phyloP scores from a whole-genome alignment of 176 grass and related monocot genomes.

The Poa annua region DNA sequence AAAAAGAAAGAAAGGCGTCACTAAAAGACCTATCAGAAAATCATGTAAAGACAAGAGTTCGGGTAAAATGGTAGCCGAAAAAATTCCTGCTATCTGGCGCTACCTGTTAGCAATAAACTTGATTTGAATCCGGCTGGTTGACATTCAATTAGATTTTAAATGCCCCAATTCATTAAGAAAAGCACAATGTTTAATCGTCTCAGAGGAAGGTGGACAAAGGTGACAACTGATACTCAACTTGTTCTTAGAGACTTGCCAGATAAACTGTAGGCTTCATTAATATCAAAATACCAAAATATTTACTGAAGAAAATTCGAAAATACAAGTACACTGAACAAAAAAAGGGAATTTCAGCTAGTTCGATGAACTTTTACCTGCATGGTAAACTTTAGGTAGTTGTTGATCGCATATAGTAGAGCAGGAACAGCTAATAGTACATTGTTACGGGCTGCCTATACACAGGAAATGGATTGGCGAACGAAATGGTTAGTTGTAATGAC shows the following conservation, averaged over 20 bases:
- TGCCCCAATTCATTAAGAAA: neutral
- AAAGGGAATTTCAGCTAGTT: slow-evolving; percentile 26
- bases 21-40: neutral
- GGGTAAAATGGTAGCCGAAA: neutral
- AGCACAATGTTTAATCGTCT: neutral
- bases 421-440: slow-evolving; percentile 95
- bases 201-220: neutral
- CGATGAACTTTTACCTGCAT: slow-evolving; percentile 83
- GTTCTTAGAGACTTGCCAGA: neutral
- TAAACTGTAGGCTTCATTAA: neutral
- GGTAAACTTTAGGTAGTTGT: slow-evolving; percentile 99
- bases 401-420: slow-evolving; percentile 95
- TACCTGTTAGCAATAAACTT: slow-evolving; percentile 3
- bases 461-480: slow-evolving; percentile 37
- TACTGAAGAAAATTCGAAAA: slow-evolving; percentile 17
- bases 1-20: neutral
- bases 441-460: slow-evolving; percentile 91
- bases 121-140: slow-evolving; percentile 9
- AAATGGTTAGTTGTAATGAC: slow-evolving; percentile 7
- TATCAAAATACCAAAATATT: slow-evolving; percentile 2
- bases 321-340: neutral
- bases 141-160: neutral
- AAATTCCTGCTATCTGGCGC: neutral
- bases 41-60: neutral
- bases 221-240: neutral